These are phyloP conservation scores for Rhizopus arrhizus DNA, from an alignment of 371 early-diverging fungal genomes.

Conservation along the genomic window DNA sequence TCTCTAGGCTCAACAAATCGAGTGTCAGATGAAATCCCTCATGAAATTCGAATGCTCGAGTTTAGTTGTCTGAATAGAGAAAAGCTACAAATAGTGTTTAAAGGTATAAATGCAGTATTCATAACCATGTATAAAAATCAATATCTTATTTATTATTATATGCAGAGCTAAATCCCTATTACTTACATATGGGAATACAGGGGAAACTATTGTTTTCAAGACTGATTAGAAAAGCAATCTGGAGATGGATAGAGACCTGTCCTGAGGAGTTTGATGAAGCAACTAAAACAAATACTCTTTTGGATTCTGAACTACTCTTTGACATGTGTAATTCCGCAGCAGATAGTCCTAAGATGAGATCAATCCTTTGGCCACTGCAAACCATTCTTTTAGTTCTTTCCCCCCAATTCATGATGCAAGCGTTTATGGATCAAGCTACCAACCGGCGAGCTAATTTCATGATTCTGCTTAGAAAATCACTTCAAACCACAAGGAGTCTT, in stretches of 20 bases:
- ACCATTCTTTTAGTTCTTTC: constrained; percentile 75
- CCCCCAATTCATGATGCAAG: constrained; percentile 70
- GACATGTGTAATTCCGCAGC: constrained; percentile 70
- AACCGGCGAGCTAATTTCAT: constrained; percentile 63
- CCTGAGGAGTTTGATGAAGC: constrained; percentile 72
- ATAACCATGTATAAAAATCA: too few relatives aligned
- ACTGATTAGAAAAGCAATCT: constrained; percentile 75
- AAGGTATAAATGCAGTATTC: constrained; percentile 45
- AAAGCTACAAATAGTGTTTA: constrained; percentile 67
- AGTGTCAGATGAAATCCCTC: constrained; percentile 40
- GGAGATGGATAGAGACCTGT: constrained; percentile 84
- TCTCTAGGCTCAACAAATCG: constrained; percentile 47
- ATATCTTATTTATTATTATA: too few relatives aligned
- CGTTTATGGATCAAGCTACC: constrained; percentile 44
- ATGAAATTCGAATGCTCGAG: constrained; percentile 77
- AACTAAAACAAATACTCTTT: constrained; percentile 62
- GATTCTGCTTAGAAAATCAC: constrained; percentile 63
- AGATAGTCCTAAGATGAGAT: constrained; percentile 63
- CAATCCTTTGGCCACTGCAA: constrained; percentile 83
- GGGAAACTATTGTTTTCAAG: constrained; percentile 70
- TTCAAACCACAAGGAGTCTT: constrained; percentile 59
- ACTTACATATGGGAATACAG: constrained; percentile 65
- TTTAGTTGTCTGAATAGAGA: constrained; percentile 70
- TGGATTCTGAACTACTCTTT: constrained; percentile 75
- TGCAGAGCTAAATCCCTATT: constrained; percentile 65